Evolutionary conservation across 208 protist genomes (phyloP), one percentile per base, ranked within the genome.

Genomic region (Crithidia bombi): DNA sequence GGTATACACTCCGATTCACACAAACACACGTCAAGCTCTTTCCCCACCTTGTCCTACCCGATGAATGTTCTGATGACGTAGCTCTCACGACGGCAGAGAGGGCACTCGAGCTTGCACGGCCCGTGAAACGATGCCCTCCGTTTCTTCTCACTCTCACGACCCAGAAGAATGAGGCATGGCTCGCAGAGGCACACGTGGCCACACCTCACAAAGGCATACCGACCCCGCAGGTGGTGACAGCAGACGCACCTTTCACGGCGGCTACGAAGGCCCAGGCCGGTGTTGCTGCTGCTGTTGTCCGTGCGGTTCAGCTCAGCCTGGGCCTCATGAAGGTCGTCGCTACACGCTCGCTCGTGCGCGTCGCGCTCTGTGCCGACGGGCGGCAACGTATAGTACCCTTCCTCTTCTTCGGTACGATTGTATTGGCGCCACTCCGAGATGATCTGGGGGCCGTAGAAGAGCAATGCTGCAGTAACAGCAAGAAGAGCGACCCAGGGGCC

Each of bases 181-280:
- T 64, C 57, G 38, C 57, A 51, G 17, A 51, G 10, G 41, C 57
- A 64, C 3, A 64, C 23, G 28, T 64, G 57, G 14, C 57, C 43
- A 28, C 41, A 64, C 15, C 12, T 38, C 38, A 64, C 41, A 38
- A 64, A 64, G 28, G 23, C 41, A 17, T 26, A 64, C 15, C 41
- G 57, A 4, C 33, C 21, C 2, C 2, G 28, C 23, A 39, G 28
- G 9, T 64, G 41, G 1, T 51, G 41, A 19, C 57, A 64, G 21
- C 32, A 36, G 5, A n/a, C 17, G 25, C 57, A 64, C 6, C 3
- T 2, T 12, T n/a, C 55, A 47, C 55, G 38, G 9, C 35, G 54
- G 15, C 47, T 5, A 52, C 6, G 25, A 52, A 33, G 77, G 12
- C 49, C 25, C 5, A 7, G 2, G 21, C 4, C 7, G 23, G 23